Evolutionary conservation across 2,329 filamentous ascomycete genomes (phyloP), one percentile per base, ranked within the genome.

Genomic region (Ophiostoma sp.): DNA sequence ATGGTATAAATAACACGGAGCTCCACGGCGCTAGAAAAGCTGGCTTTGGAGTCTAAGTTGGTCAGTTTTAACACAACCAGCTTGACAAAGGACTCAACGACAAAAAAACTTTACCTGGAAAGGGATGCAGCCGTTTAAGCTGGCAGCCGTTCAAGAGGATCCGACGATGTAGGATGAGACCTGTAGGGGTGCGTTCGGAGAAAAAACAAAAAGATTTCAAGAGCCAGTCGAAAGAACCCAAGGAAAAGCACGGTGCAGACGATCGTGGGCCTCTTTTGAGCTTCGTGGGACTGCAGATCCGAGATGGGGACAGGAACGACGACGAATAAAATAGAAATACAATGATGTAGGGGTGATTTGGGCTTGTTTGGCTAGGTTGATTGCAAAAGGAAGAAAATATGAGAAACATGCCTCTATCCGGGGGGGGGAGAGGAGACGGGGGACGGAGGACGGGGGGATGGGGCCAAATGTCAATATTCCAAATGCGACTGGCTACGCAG

Each of bases 401-500:
- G 22, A 25, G 25, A 52, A 42, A 28, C 50, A 22, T 42, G 33
- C 17, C 19, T 45, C 12, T 28, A 12, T n/a, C 39, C 22, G 5
- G 22, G 25, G 15, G 39, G 25, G 12, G 17, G 4, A 19, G 9
- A 63, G 31, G 19, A 39, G 59, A 39, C 31, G 19, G 59, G n/a
- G 50, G 50, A 55, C 12, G 50, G 39, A 22, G 42, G 25, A 42
- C n/a, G 39, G 39, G n/a, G 61, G 39, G 63, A 45, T 28, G 39
- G 39, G 39, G 63, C n/a, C n/a, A 12, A 48, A 36, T 4, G 66
- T 36, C 25, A 52, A 52, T 36, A 57, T 39, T 69, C 66, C 50
- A 59, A 70, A 70, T 70, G 50, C 31, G 68, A 57, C 68, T 70
- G 50, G 68, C 68, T 42, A n/a, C 48, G 6, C 68, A 70, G 42